Evolutionary conservation across 2,329 filamentous ascomycete species (phyloP), one percentile per base, ranked within the genome.

Genomic region (Pestalotiopsis sp.): DNA sequence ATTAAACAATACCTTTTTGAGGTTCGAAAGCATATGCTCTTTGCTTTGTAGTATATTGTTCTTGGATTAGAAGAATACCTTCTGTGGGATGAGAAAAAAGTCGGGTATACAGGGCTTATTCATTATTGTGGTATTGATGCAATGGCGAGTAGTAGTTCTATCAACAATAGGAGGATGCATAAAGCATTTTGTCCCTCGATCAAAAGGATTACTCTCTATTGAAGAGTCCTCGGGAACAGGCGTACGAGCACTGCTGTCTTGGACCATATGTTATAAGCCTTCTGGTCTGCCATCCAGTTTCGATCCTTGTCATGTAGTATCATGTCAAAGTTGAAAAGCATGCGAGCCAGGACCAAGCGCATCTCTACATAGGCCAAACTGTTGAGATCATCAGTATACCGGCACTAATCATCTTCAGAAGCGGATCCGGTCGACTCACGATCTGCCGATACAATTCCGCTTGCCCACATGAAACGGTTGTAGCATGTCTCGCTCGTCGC

Each of bases 241-340:
- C 20, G 39, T 2, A 67, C 41, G 4, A 12, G 27, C 23, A 67
- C 2, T 0, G 65, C 31, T 3, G 56, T 31, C 23, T 67, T 67
- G 20, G 49, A n/a, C 66, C 66, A 67, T 56, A 67, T 14, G 13
- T 49, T 62, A 25, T 67, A 63, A 3, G 59, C 59, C 41, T 38
- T 36, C 25, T 67, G 66, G 4, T 52, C 38, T 20, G 14, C 66
- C 66, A 67, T 52, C 76, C 77, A 79, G n/a, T 74, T 67, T 1
- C 45, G 17, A 20, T 69, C 68, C 41, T 76, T 70, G 0, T 76
- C 71, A 2, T 68, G 69, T 7, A 82, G 70, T 17, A 69, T 68
- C 69, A 83, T 67, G 65, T 83, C 81, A 70, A 83, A 83, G 65
- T 80, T 80, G 67, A 75, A 83, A 4, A 83, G 68, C 17, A 83